Evolutionary conservation across 78 protist genomes (phyloP), one percentile per base, ranked within the genome.

Genomic region (Tieghemostelium lacteum): DNA sequence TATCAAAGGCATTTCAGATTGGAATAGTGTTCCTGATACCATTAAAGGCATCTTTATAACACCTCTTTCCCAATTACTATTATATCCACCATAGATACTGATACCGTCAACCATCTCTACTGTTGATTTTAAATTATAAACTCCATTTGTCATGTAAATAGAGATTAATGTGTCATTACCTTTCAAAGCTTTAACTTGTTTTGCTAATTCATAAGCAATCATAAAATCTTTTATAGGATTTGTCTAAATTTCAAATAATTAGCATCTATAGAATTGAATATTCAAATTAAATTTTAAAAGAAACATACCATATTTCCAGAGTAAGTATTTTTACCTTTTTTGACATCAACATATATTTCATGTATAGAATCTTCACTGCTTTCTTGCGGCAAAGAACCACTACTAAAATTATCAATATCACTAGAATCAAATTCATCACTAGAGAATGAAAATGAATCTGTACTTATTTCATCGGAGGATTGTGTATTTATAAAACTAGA

Each of bases 81-180:
- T n/a, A 28, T 78, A 78, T 34, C 67, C 88, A 24, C 88, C 88
- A 78, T 37, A 78, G 2, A 45, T 45, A 29, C 60, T 45, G 2
- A 69, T 69, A 45, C 75, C 75, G n/a, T 42, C 60, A 28, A 45
- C 60, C 60, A 69, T 8, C 16, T 69, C 36, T 3, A 45, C 45
- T 2, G 58, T 69, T 28, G 39, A 14, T 10, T 45, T 6, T 20
- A 3, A 28, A 26, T 28, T 39, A 69, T 69, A 69, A 4, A 28
- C 75, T 16, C 75, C 75, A 10, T 69, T 69, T 3, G 75, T 52
- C 2, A 69, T 28, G 45, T 69, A 69, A 24, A 69, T 50, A 24
- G 31, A 50, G 10, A 45, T 10, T n/a, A n/a, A n/a, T 45, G 52
- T 6, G 6, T 45, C 10, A 45, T 45, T 45, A 14, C 6, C 6